These are phyloP conservation scores for Hebeloma cylindrosporum DNA, from an alignment of 768 basidiomycete genomes.

Conservation along the genomic window DNA sequence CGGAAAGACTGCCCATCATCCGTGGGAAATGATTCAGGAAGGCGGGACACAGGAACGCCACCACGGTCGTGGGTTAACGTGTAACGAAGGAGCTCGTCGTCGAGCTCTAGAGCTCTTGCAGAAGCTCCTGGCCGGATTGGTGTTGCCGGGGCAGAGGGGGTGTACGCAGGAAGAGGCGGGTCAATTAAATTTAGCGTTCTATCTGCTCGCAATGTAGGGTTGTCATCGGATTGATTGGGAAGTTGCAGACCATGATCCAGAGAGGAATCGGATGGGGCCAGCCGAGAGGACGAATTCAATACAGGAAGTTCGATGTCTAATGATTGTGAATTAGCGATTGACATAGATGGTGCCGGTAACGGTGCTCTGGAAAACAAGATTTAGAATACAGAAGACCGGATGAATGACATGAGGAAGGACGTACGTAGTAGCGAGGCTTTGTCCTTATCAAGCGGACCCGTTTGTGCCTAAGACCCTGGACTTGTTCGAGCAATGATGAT, in stretches of 20 bases:
- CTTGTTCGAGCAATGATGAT: no score
- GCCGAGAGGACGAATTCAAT: not conserved
- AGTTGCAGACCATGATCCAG: no score
- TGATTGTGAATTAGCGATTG: not conserved
- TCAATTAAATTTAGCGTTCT: no score
- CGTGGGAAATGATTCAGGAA: conserved; percentile 17
- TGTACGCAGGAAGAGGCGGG: not conserved
- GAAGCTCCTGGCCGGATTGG: not conserved
- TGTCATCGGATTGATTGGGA: not conserved
- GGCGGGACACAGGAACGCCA: conserved; percentile 5
- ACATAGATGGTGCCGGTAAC: conserved; percentile 2
- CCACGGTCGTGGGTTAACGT: conserved; percentile 14
- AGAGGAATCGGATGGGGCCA: no score
- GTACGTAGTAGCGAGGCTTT: no score
- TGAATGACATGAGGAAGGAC: no score
- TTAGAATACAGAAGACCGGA: no score
- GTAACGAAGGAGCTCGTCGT: conserved; percentile 12
- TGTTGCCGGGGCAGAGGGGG: no score
- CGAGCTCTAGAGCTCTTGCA: not conserved
- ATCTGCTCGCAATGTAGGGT: not conserved
- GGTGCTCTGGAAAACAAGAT: no score
- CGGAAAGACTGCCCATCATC: conserved; percentile 10
- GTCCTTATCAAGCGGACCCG: no score
- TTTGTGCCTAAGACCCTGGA: no score
- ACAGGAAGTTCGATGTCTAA: conserved; percentile 1